Conservation (phyloP, 179 eudicot genomes). For the Silene vulgaris region DNA sequence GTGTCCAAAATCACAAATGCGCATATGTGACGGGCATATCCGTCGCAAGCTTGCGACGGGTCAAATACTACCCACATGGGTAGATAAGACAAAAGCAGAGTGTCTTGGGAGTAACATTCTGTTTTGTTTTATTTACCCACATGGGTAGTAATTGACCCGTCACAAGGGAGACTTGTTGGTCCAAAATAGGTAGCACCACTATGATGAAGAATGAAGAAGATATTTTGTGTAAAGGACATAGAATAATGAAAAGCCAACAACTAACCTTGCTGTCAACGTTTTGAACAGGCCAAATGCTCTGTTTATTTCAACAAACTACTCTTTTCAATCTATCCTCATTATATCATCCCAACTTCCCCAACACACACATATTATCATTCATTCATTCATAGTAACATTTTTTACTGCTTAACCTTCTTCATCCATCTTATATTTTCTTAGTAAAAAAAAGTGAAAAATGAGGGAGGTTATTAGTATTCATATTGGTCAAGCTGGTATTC, state of each 20-base stretch:
- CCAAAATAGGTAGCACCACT: neutral
- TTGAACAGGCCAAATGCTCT: neutral
- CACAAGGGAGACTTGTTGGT: too few relatives aligned
- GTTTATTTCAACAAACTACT: slow-evolving; percentile 7
- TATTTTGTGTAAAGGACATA: neutral
- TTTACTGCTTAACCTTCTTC: too few relatives aligned
- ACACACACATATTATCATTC: neutral
- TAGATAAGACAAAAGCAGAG: too few relatives aligned
- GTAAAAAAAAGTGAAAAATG: slow-evolving; percentile 25
- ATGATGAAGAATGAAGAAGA: neutral
- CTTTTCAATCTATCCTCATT: neutral
- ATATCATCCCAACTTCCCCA: neutral
- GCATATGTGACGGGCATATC: too few relatives aligned
- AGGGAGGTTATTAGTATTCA: slow-evolving; percentile 45
- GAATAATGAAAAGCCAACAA: slow-evolving; percentile 15
- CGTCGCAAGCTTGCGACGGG: too few relatives aligned
- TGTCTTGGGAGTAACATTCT: too few relatives aligned
- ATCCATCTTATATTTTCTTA: too few relatives aligned
- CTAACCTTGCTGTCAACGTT: slow-evolving; percentile 10
- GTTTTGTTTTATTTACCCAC: too few relatives aligned
- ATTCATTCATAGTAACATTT: neutral
- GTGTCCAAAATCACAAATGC: too few relatives aligned
- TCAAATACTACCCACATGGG: too few relatives aligned
- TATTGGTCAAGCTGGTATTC: slow-evolving; percentile 59
- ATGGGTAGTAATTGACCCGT: too few relatives aligned